phyloP scores from a whole-genome alignment of 768 basidiomycete genomes.

The Podaxis sp. region DNA sequence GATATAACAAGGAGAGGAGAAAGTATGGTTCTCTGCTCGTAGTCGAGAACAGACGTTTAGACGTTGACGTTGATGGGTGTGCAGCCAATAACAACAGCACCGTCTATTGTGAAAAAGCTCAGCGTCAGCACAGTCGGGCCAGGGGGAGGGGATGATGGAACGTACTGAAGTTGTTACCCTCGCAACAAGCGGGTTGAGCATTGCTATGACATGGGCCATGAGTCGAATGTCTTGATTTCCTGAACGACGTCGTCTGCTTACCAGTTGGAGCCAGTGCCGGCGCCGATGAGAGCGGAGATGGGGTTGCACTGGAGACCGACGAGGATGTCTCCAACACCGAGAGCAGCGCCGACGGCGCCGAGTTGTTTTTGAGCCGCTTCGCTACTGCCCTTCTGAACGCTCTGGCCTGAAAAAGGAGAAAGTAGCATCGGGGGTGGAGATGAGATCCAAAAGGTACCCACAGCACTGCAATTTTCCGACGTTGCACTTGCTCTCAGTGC shows the following conservation, averaged over 20 bases:
- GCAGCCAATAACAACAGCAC: conserved; percentile 28
- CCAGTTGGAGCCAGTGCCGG: conserved; percentile 19
- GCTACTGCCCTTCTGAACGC: not conserved
- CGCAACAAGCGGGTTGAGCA: conserved; percentile 25
- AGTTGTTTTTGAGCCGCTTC: not conserved
- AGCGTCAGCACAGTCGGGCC: not conserved
- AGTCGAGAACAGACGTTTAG: conserved; percentile 12
- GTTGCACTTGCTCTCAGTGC: conserved; percentile 3
- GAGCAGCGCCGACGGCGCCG: conserved; percentile 14
- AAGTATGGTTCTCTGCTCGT: not conserved
- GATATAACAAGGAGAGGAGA: not conserved
- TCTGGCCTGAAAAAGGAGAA: not conserved
- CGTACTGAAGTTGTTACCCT: conserved; percentile 26
- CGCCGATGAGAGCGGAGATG: conserved; percentile 21
- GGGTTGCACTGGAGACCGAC: conserved; percentile 26
- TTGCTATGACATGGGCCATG: conserved; percentile 17
- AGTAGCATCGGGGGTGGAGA: not conserved
- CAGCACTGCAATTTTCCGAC: conserved; percentile 12
- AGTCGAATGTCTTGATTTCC: not conserved
- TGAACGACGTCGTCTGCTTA: conserved; percentile 5
- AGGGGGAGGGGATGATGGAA: not conserved
- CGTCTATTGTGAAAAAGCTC: conserved; percentile 18
- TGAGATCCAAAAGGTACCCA: not conserved
- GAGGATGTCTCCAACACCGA: conserved; percentile 16
- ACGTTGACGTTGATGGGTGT: conserved; percentile 28